phyloP scores from a whole-genome alignment of 2,329 filamentous ascomycete genomes.

The Xylaria sp. region DNA sequence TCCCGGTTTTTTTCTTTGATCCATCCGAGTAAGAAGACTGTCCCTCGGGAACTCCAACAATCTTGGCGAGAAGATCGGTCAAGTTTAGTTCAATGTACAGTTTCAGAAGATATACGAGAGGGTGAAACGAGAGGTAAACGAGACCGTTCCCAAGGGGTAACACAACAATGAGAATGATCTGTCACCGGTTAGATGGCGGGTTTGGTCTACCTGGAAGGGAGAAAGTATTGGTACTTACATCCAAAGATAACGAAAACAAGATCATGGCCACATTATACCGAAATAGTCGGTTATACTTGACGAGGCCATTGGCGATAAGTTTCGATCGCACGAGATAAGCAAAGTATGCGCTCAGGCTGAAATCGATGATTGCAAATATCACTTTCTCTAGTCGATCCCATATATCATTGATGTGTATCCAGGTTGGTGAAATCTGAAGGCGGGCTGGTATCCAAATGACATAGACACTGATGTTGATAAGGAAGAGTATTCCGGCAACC shows the following conservation, averaged over 20 bases:
- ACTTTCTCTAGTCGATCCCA: neutral
- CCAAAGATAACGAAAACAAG: neutral
- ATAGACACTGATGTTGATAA: neutral
- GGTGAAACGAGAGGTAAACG: neutral
- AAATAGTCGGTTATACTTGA: neutral
- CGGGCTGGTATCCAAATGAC: neutral
- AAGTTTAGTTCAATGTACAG: neutral
- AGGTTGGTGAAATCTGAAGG: neutral
- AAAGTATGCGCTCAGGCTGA: neutral
- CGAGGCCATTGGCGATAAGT: neutral
- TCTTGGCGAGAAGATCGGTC: neutral
- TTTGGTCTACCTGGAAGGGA: neutral
- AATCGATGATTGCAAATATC: neutral
- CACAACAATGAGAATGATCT: neutral
- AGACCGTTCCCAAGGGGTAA: neutral
- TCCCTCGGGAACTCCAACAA: neutral
- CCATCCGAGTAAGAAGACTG: neutral
- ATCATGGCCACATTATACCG: neutral
- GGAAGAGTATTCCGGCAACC: neutral
- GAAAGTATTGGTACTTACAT: neutral
- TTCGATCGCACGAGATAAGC: neutral
- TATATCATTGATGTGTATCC: neutral
- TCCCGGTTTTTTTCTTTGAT: neutral
- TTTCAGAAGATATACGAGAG: neutral
- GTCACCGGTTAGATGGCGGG: neutral